Evolutionary conservation across 345 rosid species (phyloP).

Genomic region (Syzygium aqueum): DNA sequence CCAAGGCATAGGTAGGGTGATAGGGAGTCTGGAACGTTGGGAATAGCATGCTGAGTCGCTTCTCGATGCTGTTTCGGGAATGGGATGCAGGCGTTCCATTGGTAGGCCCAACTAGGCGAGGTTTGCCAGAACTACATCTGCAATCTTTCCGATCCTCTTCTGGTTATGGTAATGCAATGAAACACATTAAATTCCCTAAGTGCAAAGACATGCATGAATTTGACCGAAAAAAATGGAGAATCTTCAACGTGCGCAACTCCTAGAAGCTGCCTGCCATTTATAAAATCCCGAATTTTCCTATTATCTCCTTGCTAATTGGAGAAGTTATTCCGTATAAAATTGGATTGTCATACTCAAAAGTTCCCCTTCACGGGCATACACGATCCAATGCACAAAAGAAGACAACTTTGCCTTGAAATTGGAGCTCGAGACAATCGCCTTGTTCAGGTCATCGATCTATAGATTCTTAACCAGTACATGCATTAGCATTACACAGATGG

Average conservation of each 20-base stretch:
- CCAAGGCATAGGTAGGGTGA: slow-evolving; percentile 13
- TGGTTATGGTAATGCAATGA: not conserved
- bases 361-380: not conserved
- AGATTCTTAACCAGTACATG: not conserved
- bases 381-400: not conserved
- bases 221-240: not conserved
- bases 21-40: not conserved
- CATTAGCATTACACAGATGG: not conserved
- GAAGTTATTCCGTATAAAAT: not conserved
- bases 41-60: slow-evolving; percentile 1
- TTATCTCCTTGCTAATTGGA: not conserved
- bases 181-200: not conserved
- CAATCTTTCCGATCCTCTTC: not conserved
- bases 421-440: not conserved
- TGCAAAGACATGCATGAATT: not conserved
- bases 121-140: not conserved
- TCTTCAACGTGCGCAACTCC: not conserved
- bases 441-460: not conserved
- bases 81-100: not conserved
- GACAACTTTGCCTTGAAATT: not conserved
- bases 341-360: not conserved
- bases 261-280: not conserved
- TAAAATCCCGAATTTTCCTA: not conserved
- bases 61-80: not conserved
- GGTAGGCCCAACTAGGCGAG: not conserved